A percentile compares a stretch with the other conserved stretches of the same genome.
These are phyloP conservation scores for Skeletonema potamos DNA, from an alignment of 108 stramenopile species.

Conservation along the genomic window DNA sequence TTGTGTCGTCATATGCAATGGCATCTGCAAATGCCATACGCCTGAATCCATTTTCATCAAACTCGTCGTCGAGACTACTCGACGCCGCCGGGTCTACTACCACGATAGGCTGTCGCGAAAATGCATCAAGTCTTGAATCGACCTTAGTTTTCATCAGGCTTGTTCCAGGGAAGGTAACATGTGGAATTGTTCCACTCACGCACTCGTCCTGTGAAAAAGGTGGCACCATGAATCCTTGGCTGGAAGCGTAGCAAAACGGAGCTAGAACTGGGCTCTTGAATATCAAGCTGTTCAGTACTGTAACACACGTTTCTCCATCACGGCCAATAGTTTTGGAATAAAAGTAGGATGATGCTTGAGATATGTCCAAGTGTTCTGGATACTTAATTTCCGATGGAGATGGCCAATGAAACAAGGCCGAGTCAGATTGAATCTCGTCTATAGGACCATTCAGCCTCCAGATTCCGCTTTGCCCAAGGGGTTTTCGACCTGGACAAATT, in stretches of 20 bases:
- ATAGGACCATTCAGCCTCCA: slow-evolving; percentile 28
- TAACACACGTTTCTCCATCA: slow-evolving; percentile 24
- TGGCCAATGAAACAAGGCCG: slow-evolving; percentile 10
- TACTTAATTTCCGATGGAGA: slow-evolving; percentile 15
- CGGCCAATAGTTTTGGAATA: slow-evolving; percentile 24
- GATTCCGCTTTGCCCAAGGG: slow-evolving; percentile 21
- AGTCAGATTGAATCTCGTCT: background rate
- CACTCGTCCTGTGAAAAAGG: slow-evolving; percentile 35
- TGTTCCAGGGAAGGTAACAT: slow-evolving; percentile 22
- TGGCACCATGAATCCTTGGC: slow-evolving; percentile 28
- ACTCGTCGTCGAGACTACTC: slow-evolving; percentile 14
- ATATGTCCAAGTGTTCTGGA: slow-evolving; percentile 22
- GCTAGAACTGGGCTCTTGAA: slow-evolving; percentile 46
- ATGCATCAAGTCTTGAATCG: slow-evolving; percentile 30
- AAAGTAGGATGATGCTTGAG: slow-evolving; percentile 29
- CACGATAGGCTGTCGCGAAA: slow-evolving; percentile 32
- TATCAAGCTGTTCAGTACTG: slow-evolving; percentile 23
- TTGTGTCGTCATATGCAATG: slow-evolving; percentile 30
- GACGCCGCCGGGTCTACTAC: slow-evolving; percentile 34
- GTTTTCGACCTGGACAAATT: slow-evolving; percentile 33
- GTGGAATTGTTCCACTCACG: slow-evolving; percentile 30
- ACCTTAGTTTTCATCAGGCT: slow-evolving; percentile 30
- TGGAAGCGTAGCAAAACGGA: slow-evolving; percentile 27
- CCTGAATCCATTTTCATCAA: slow-evolving; percentile 36
- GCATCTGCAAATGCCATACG: slow-evolving; percentile 21